Percentiles rank a stretch among this genome's conserved stretches.
These are phyloP conservation scores for Besnoitia besnoiti DNA, from an alignment of 169 alveolate species.

Conservation along the genomic window DNA sequence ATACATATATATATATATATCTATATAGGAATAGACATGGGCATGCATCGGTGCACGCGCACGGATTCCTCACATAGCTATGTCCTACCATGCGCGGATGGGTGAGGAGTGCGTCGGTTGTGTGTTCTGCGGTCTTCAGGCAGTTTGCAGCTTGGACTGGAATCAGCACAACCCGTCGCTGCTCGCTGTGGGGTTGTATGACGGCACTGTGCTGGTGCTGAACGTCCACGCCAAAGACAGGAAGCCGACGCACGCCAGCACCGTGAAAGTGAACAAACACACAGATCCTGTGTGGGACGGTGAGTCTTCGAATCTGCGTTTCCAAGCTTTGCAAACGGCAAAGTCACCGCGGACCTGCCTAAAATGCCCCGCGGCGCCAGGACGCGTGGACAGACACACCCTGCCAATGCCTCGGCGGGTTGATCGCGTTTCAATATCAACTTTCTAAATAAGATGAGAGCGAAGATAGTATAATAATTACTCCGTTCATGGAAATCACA, in stretches of 20 bases:
- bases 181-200: conserved; percentile 94
- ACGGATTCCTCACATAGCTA: too few species aligned
- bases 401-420: too few species aligned
- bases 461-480: too few species aligned
- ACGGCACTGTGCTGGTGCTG: conserved; percentile 93
- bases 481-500: too few species aligned
- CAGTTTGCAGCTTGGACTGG: conserved; percentile 94
- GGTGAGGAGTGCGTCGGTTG: not conserved
- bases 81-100: too few species aligned
- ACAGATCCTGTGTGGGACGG: conserved; percentile 88
- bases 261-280: conserved; percentile 91
- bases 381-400: too few species aligned
- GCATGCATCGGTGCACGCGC: not conserved
- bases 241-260: conserved; percentile 87
- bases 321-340: too few species aligned
- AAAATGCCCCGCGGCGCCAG: too few species aligned
- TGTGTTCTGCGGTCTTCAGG: conserved; percentile 47
- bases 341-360: too few species aligned
- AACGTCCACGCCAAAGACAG: conserved; percentile 89
- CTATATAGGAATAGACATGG: not conserved
- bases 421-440: too few species aligned
- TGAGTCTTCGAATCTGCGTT: too few species aligned
- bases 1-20: not conserved
- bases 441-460: too few species aligned
- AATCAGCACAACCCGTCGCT: conserved; percentile 91